phyloP scores from a whole-genome alignment of 345 rosid genomes.

The Schrenkiella parvula region DNA sequence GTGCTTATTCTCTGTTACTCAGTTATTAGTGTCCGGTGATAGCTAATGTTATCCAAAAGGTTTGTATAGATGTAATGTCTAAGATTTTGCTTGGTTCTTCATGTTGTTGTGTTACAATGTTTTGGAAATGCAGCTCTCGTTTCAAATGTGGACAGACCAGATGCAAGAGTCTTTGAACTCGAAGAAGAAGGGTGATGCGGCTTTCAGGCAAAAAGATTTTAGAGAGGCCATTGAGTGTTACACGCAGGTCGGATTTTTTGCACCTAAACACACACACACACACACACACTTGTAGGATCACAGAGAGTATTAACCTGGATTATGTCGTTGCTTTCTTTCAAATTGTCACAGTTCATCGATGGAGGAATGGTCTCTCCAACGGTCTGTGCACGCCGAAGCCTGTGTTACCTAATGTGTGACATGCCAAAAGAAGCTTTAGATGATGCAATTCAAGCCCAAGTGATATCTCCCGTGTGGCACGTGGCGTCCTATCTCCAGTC shows the following conservation, averaged over 20 bases:
- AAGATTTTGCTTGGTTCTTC: not conserved
- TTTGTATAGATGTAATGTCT: not conserved
- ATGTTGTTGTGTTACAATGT: not conserved
- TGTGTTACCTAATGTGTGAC: constrained; percentile 69
- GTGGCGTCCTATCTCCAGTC: constrained; percentile 83
- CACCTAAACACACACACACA: not conserved
- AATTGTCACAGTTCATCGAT: constrained; percentile 60
- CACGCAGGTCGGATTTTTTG: constrained; percentile 53
- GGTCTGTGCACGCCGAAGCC: constrained; percentile 74
- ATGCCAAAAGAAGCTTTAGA: constrained; percentile 71
- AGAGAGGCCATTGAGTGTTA: constrained; percentile 67
- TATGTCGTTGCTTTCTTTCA: not conserved
- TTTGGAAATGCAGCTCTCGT: constrained; percentile 66
- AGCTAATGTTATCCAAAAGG: constrained; percentile 48
- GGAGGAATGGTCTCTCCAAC: constrained; percentile 91
- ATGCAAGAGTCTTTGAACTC: constrained; percentile 87
- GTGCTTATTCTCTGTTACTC: constrained; percentile 32
- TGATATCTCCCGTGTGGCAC: constrained; percentile 78
- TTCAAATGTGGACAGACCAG: constrained; percentile 91
- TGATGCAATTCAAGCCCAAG: constrained; percentile 83
- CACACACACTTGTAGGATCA: not conserved
- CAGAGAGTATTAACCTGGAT: not conserved
- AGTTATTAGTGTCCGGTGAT: constrained; percentile 47
- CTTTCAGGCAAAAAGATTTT: constrained; percentile 81
- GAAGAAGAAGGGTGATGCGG: constrained; percentile 86